phyloP scores from a whole-genome alignment of 768 basidiomycete species.

The Amanita fuliginea region DNA sequence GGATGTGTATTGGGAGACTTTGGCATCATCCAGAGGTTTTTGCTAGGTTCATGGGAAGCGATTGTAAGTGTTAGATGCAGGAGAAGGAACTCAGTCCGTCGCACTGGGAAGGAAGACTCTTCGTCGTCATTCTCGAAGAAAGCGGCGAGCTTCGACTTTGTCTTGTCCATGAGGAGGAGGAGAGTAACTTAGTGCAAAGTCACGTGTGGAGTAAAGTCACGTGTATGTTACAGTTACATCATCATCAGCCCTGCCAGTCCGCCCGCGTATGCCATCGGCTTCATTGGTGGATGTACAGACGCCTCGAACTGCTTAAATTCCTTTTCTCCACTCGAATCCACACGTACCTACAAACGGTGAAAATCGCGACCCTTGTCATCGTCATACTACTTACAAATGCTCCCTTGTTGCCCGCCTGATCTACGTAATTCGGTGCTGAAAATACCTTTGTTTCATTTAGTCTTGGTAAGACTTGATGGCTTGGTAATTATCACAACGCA shows the following conservation, averaged over 20 bases:
- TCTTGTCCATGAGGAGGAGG: conserved; percentile 45
- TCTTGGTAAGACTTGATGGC: background rate
- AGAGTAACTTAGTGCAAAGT: background rate
- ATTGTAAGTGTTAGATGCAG: conserved; percentile 48
- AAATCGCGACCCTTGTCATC: background rate
- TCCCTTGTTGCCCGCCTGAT: conserved; percentile 85
- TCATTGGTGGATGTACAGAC: conserved; percentile 78
- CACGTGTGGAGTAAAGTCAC: conserved; percentile 1
- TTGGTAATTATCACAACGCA: conserved; percentile 20
- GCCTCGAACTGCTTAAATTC: conserved; percentile 80
- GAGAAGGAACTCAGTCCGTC: conserved; percentile 67
- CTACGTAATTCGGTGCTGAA: conserved; percentile 92
- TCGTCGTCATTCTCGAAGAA: conserved; percentile 84
- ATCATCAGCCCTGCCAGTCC: conserved; percentile 62
- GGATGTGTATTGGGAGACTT: conserved; percentile 75
- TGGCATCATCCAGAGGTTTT: conserved; percentile 78
- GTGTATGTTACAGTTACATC: conserved; percentile 13
- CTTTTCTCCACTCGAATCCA: conserved; percentile 65
- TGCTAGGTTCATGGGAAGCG: conserved; percentile 48
- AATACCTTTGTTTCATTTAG: conserved; percentile 48
- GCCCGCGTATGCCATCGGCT: conserved; percentile 85
- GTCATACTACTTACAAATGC: conserved; percentile 56
- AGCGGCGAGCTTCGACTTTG: conserved; percentile 57
- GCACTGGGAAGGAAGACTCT: conserved; percentile 83
- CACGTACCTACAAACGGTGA: conserved; percentile 52